Evolutionary conservation across 495 filamentous ascomycete genomes (phyloP).

Genomic region (Polyplosphaeria fusca): DNA sequence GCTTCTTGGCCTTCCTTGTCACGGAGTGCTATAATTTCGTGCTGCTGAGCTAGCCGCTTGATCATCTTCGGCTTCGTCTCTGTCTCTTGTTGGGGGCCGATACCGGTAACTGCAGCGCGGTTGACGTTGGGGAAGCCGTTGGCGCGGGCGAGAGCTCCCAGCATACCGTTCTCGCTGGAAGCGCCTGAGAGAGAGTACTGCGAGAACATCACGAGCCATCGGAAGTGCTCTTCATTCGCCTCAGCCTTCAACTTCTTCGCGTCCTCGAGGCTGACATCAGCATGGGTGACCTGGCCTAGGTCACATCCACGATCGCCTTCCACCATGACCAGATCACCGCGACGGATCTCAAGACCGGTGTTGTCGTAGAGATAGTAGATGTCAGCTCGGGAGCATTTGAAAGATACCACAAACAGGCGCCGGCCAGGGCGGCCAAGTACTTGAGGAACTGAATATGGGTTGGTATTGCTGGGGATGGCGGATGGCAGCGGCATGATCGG

Average conservation of each 20-base stretch:
- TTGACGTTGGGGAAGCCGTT: slow-evolving; percentile 13
- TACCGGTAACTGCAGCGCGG: slow-evolving; percentile 5
- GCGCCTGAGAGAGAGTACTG: slow-evolving; percentile 54
- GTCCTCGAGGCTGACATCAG: slow-evolving; percentile 76
- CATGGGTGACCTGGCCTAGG: slow-evolving; percentile 83
- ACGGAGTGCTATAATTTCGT: slow-evolving; percentile 80
- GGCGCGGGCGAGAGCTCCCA: slow-evolving; percentile 21
- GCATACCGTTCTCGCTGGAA: slow-evolving; percentile 28
- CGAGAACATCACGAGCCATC: slow-evolving; percentile 97
- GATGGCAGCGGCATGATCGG: background rate
- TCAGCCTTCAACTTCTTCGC: slow-evolving; percentile 86
- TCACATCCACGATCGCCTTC: slow-evolving; percentile 96
- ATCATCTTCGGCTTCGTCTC: slow-evolving; percentile 95
- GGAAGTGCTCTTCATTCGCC: slow-evolving; percentile 89
- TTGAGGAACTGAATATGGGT: slow-evolving; percentile 18
- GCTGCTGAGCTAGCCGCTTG: slow-evolving; percentile 83
- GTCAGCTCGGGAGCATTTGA: slow-evolving; percentile 91
- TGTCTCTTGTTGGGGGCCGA: slow-evolving; percentile 27
- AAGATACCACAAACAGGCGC: slow-evolving; percentile 86
- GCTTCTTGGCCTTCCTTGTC: slow-evolving; percentile 98
- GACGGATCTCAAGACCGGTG: slow-evolving; percentile 83
- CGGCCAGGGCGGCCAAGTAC: slow-evolving; percentile 60
- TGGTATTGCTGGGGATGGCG: background rate
- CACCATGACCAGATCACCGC: slow-evolving; percentile 91
- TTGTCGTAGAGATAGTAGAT: slow-evolving; percentile 96